Percentiles rank a stretch among this genome's conserved stretches.
phyloP scores from a whole-genome alignment of 192 early-diverging fungal genomes.

The Allomyces javanicus region DNA sequence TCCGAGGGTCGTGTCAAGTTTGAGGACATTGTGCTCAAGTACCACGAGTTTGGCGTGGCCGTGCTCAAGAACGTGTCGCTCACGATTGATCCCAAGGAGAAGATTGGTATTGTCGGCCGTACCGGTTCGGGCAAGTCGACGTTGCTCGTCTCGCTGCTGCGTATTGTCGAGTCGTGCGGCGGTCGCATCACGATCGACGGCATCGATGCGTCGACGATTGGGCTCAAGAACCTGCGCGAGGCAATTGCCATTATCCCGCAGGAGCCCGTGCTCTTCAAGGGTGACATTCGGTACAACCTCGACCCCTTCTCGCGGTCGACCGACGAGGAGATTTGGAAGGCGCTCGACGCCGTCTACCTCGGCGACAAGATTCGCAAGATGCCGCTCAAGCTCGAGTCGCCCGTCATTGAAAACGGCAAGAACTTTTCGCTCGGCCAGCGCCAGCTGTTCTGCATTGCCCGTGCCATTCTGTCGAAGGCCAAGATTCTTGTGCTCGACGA shows the following conservation, averaged over 20 bases:
- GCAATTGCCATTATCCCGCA: conserved; percentile 78
- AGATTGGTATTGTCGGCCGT: conserved; percentile 25
- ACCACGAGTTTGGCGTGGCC: conserved; percentile 37
- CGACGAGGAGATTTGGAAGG: conserved; percentile 47
- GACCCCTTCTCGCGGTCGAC: conserved; percentile 46
- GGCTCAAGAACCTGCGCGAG: conserved; percentile 43
- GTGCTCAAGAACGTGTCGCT: conserved; percentile 23
- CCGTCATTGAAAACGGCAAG: conserved; percentile 63
- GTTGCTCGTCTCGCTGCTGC: conserved; percentile 16
- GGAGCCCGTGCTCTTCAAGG: conserved; percentile 41
- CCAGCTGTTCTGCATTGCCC: conserved; percentile 56
- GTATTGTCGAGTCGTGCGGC: conserved; percentile 26
- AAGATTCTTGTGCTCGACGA: conserved; percentile 64
- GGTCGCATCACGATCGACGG: conserved; percentile 50
- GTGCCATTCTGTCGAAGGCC: conserved; percentile 48
- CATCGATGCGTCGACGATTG: conserved; percentile 42
- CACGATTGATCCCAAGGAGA: conserved; percentile 13
- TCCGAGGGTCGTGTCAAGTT: conserved; percentile 29
- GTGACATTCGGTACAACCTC: conserved; percentile 66
- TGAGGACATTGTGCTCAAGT: conserved; percentile 41
- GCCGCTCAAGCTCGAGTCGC: conserved; percentile 38
- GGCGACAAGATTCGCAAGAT: neutral
- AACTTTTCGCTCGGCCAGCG: conserved; percentile 67
- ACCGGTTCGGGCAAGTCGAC: conserved; percentile 10
- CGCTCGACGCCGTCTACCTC: conserved; percentile 36